Base-by-base conservation (phyloP, 768 basidiomycete species). In the Omphalotus guepiniiformis region DNA sequence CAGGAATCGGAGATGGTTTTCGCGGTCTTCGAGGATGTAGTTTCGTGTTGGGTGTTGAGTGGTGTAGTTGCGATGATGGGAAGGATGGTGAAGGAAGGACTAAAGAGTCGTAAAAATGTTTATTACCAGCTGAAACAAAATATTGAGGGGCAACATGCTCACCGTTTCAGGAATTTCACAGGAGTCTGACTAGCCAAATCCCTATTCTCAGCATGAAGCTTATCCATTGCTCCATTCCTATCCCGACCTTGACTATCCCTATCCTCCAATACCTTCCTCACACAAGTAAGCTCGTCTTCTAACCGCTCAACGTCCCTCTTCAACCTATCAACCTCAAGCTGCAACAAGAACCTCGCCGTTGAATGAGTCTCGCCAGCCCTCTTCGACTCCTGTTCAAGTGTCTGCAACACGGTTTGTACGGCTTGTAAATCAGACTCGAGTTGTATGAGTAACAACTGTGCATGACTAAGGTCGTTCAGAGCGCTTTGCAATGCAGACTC, bases 241-340 rank as follows among this genome's bases (percentile, higher is more conserved):
- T 90, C 83, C 12, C 88, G 73, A 19, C 73, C 67, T 54, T 75
- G 75, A n/a, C 69, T 73, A 51, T 93, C 90, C 39, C 76, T 73
- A 38, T 83, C 78, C 13, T 79, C 77, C 8, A 89, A 62, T 34
- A 92, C 90, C 51, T 78, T 75, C 46, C 85, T 71, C 3, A 83
- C 77, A 28, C 86, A 78, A 18, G 75, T 65, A 4, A 94, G 70
- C 45, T 95, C 90, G 53, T 85, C 83, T 56, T 95, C 88, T 1
- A 85, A 71, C 3, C 88, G 71, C 52, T 85, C 82, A 29, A 96
- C 57, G 58, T 98, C 95, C 23, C 93, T 77, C 62, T 85, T 85
- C 39, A 93, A 67, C 2, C 91, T 71, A 52, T 97, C 95, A 1
- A 88, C 73, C 63, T 98, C 94, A n/a, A 97, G 76, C 61, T 96